Evolutionary conservation across 2,329 filamentous ascomycete species (phyloP), one percentile per base, ranked within the genome.

Genomic region (Talaromyces sp.): DNA sequence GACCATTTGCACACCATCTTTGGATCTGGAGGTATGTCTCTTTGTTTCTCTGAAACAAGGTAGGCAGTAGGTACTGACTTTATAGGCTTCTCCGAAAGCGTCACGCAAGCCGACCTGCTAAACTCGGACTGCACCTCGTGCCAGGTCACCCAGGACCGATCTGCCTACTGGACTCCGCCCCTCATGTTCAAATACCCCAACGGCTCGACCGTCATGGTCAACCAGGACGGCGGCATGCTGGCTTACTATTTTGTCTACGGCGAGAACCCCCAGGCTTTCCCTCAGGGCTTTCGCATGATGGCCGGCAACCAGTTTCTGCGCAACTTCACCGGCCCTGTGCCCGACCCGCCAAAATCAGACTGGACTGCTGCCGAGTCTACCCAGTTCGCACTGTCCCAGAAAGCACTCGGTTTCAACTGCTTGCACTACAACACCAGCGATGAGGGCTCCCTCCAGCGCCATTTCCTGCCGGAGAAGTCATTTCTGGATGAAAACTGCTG

Each of bases 381-480:
- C 11, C 92, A 96, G 78, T 74, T 76, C 17, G 84, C 87, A 57
- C 83, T 97, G 41, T 79, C 78, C 56, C 89, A 96, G 79, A 91
- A 92, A 63, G 91, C 92, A 10, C 68, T 97, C 29, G 93, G 94
- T 3, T 96, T 96, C 84, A 97, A 97, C 81, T 97, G 94, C 76
- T 78, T 99, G 62, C 88, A 97, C 83, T 97, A 97, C 72, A 69
- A 67, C 32, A 79, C 75, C 26, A 68, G 67, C 19, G 79, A 89
- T 2, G 92, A 96, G 74, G 82, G 83, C 1, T 89, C 92, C 14
- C 82, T 96, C 38, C 89, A 86, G 74, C 91, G 92, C 65, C 92
- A 96, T 74, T 87, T 85, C 71, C 69, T 97, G 67, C 92, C 93
- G 0, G 83, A 88, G 68, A 95, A 96, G 81, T 75, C 77, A 0